phyloP scores from a whole-genome alignment of 805 yeast species.

The Alloascoidea africana region DNA sequence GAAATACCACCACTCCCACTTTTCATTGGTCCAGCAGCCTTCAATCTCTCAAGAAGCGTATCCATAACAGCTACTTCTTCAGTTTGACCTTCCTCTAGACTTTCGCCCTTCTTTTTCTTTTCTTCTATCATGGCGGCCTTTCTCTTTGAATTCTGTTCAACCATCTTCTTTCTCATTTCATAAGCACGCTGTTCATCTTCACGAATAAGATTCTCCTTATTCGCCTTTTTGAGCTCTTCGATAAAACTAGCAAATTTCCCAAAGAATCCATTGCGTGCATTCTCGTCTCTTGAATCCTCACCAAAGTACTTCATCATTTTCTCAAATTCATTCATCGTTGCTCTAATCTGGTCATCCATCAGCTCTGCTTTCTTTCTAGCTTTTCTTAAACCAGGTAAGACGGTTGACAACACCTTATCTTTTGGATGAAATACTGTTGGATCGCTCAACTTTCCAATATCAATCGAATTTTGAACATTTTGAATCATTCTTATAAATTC shows the following conservation, averaged over 20 bases:
- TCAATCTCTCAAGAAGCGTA: slow-evolving; percentile 67
- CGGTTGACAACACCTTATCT: slow-evolving; percentile 50
- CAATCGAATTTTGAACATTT: slow-evolving; percentile 61
- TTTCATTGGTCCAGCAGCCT: slow-evolving; percentile 72
- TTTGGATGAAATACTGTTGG: slow-evolving; percentile 66
- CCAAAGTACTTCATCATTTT: slow-evolving; percentile 73
- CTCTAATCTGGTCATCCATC: slow-evolving; percentile 44
- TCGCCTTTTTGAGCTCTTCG: slow-evolving; percentile 65
- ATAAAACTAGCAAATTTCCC: slow-evolving; percentile 69
- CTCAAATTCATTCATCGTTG: slow-evolving; percentile 51
- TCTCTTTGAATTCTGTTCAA: too few relatives aligned
- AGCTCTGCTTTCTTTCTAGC: slow-evolving; percentile 60
- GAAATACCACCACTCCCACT: slow-evolving; percentile 67
- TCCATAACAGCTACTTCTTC: slow-evolving; percentile 53
- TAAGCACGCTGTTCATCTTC: slow-evolving; percentile 74
- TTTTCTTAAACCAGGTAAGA: slow-evolving; percentile 52
- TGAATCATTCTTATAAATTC: slow-evolving; percentile 43
- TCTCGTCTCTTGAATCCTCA: slow-evolving; percentile 65
- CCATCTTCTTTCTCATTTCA: slow-evolving; percentile 57
- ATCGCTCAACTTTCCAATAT: slow-evolving; percentile 77
- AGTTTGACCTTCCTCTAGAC: slow-evolving; percentile 4
- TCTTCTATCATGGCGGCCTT: too few relatives aligned
- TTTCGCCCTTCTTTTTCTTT: slow-evolving; percentile 9
- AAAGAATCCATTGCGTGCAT: slow-evolving; percentile 57
- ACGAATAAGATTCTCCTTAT: slow-evolving; percentile 55